A percentile compares a stretch with the other conserved stretches of the same genome.
These are phyloP conservation scores for Tetrahymena thermophila DNA, from an alignment of 73 alveolate genomes.

Conservation along the genomic window DNA sequence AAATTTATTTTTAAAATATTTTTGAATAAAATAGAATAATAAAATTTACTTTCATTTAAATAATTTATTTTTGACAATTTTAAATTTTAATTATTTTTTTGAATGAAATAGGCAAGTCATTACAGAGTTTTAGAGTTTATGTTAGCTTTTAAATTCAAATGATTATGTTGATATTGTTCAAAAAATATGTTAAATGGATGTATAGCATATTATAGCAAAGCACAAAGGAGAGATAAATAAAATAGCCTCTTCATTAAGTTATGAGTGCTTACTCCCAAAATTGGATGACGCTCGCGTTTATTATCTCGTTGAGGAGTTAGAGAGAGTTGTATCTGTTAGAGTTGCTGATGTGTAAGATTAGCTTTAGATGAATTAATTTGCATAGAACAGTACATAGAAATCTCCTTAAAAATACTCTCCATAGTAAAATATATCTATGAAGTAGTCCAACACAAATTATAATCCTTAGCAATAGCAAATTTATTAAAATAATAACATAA, in stretches of 20 bases:
- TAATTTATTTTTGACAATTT: not conserved
- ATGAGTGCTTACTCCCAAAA: not conserved
- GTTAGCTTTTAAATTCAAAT: not conserved
- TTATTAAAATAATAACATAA: not conserved
- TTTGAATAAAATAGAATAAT: too few relatives aligned
- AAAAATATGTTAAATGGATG: not conserved
- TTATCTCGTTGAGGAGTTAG: not conserved
- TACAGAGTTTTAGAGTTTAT: not conserved
- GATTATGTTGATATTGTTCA: not conserved
- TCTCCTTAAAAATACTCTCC: not conserved
- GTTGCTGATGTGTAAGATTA: not conserved
- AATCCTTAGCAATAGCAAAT: not conserved
- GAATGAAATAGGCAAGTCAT: not conserved
- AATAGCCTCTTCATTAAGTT: not conserved
- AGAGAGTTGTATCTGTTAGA: not conserved
- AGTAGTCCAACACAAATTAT: not conserved
- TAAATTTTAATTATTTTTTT: not conserved
- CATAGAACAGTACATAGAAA: not conserved
- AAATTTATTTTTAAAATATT: too few relatives aligned
- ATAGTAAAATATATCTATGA: not conserved
- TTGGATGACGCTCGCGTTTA: not conserved
- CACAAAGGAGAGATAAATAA: not conserved
- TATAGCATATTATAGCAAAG: not conserved
- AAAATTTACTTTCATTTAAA: not conserved
- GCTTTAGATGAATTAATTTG: not conserved